These are phyloP conservation scores for Coccomyxa subellipsoidea DNA, from an alignment of 163 green algal genomes.

Conservation along the genomic window DNA sequence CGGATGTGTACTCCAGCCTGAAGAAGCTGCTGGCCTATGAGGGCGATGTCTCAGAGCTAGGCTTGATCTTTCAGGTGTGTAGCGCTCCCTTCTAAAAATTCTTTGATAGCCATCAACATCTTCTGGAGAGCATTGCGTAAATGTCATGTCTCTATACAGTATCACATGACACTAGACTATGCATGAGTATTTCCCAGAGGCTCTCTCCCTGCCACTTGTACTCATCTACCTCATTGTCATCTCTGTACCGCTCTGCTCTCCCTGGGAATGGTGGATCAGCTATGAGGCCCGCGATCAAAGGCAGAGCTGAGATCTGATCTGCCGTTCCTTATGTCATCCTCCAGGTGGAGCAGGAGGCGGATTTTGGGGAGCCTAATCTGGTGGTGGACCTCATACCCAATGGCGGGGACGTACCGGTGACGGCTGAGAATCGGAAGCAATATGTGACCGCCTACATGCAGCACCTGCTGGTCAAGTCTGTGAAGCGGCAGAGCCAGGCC, in stretches of 20 bases:
- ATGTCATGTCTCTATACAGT: not conserved
- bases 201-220: too few relatives aligned
- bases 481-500: slow-evolving; percentile 67
- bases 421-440: slow-evolving; percentile 50
- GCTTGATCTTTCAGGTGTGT: slow-evolving; percentile 24
- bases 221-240: too few relatives aligned
- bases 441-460: slow-evolving; percentile 75
- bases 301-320: too few relatives aligned
- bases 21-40: slow-evolving; percentile 18
- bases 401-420: slow-evolving; percentile 11
- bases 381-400: slow-evolving; percentile 13
- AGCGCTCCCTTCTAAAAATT: too few relatives aligned
- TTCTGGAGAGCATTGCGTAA: not conserved
- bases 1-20: slow-evolving; percentile 12
- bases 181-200: too few relatives aligned
- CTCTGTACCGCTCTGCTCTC: too few relatives aligned
- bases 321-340: too few relatives aligned
- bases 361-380: slow-evolving; percentile 21
- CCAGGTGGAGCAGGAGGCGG: slow-evolving; percentile 28
- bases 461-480: slow-evolving; percentile 62
- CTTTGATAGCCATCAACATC: too few relatives aligned
- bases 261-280: too few relatives aligned
- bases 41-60: slow-evolving; percentile 2
- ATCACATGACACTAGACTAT: too few relatives aligned
- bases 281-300: too few relatives aligned